phyloP scores from a whole-genome alignment of 2,329 filamentous ascomycete genomes.

The Orbilia oligospora region DNA sequence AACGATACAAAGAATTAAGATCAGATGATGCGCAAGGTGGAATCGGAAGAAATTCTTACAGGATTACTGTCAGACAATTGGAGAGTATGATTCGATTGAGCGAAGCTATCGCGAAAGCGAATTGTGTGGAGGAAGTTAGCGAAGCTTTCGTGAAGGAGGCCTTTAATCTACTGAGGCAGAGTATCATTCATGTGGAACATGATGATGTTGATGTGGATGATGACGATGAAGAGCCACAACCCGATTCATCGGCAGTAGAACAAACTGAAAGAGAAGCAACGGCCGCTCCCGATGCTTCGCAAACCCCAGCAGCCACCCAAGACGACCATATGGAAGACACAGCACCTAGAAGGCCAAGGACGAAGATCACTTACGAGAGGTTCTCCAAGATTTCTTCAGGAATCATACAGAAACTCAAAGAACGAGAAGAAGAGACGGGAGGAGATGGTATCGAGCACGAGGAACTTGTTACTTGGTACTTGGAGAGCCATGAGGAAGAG shows the following conservation, averaged over 20 bases:
- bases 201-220: constrained; percentile 96
- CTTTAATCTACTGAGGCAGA: constrained; percentile 89
- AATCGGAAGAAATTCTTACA: constrained; percentile 93
- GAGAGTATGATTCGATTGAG: constrained; percentile 95
- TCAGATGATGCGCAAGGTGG: constrained; percentile 95
- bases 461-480: constrained; percentile 86
- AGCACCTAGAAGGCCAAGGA: constrained; percentile 74
- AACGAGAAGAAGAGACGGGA: constrained; percentile 78
- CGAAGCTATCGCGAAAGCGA: constrained; percentile 98
- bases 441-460: constrained; percentile 90
- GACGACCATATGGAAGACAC: constrained; percentile 67
- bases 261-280: constrained; percentile 71
- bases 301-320: constrained; percentile 65
- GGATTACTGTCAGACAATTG: constrained; percentile 95
- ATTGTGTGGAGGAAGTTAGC: constrained; percentile 91
- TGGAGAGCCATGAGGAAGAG: constrained; percentile 90
- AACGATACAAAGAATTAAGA: constrained; percentile 94
- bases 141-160: constrained; percentile 90
- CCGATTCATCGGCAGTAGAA: constrained; percentile 70
- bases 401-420: constrained; percentile 84
- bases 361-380: constrained; percentile 94
- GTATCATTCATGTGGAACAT: constrained; percentile 97
- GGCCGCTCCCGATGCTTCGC: constrained; percentile 65
- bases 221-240: constrained; percentile 75
- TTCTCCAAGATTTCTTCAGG: constrained; percentile 92